Conservation (phyloP, 306 rosid species). For the Cicer cuneatum region DNA sequence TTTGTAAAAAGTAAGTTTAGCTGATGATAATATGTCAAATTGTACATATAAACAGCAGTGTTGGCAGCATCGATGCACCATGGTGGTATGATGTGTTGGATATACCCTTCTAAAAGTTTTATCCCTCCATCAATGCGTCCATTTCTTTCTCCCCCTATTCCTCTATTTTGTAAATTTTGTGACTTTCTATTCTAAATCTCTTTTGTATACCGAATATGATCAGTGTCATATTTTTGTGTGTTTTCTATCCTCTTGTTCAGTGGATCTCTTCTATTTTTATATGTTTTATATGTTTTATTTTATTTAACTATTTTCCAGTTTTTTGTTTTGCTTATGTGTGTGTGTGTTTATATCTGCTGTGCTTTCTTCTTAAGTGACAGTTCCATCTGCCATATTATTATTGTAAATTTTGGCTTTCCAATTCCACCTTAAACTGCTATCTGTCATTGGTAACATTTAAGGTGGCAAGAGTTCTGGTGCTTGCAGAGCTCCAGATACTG, state of each 20-base stretch:
- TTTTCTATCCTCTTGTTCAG: not conserved
- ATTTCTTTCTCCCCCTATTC: not conserved
- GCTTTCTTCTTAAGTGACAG: not conserved
- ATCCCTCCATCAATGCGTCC: not conserved
- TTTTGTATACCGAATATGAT: not conserved
- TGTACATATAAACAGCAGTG: not conserved
- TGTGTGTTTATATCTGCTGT: not conserved
- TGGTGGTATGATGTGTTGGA: not conserved
- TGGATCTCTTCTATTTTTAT: not conserved
- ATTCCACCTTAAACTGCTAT: not conserved
- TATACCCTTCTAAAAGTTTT: not conserved
- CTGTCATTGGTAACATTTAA: not conserved
- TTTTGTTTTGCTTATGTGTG: not conserved
- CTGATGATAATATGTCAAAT: too few relatives aligned
- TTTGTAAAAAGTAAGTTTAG: too few relatives aligned
- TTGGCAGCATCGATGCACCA: not conserved
- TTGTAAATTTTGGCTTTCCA: not conserved
- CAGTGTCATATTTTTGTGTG: not conserved
- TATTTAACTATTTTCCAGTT: not conserved
- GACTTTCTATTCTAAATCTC: not conserved
- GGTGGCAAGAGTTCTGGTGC: slow-evolving; percentile 13
- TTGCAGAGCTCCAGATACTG: not conserved
- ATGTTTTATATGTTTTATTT: not conserved
- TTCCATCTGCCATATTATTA: not conserved
- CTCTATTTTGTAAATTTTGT: not conserved